phyloP scores from a whole-genome alignment of 805 yeast species.

The Yamadazyma nakazawae region DNA sequence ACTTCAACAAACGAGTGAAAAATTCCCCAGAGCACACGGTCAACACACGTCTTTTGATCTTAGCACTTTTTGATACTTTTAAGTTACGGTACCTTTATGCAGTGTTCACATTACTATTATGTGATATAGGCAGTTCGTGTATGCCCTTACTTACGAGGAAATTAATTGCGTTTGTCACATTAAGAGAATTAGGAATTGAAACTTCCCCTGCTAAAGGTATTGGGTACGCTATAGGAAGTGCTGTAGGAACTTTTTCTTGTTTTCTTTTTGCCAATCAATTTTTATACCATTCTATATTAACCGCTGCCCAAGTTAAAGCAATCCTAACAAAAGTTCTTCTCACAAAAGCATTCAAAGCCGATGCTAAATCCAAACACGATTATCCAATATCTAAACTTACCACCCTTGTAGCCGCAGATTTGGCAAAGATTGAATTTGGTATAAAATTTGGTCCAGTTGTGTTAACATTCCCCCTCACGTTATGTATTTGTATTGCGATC shows the following conservation, averaged over 20 bases:
- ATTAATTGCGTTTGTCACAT: constrained; percentile 34
- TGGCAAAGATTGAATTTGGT: constrained; percentile 76
- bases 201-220: constrained; percentile 30
- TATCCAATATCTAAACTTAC: constrained; percentile 72
- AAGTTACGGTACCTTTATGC: constrained; percentile 17
- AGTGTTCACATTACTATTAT: constrained; percentile 24
- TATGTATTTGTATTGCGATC: constrained; percentile 60
- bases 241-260: constrained; percentile 23
- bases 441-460: constrained; percentile 62
- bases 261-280: constrained; percentile 50
- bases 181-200: constrained; percentile 24
- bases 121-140: constrained; percentile 26
- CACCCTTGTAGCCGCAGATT: constrained; percentile 74
- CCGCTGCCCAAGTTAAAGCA: constrained; percentile 74
- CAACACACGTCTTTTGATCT: not conserved
- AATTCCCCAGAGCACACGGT: not conserved
- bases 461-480: constrained; percentile 59
- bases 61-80: constrained; percentile 11
- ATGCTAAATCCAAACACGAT: constrained; percentile 53
- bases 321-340: constrained; percentile 67
- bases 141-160: constrained; percentile 36
- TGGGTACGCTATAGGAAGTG: constrained; percentile 39
- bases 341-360: constrained; percentile 62
- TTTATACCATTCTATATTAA: constrained; percentile 55
- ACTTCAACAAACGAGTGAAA: constrained; percentile 13